A percentile compares a stretch with the other conserved stretches of the same genome.
phyloP scores from a whole-genome alignment of 164 flowering plant species.

The Malania oleifera region DNA sequence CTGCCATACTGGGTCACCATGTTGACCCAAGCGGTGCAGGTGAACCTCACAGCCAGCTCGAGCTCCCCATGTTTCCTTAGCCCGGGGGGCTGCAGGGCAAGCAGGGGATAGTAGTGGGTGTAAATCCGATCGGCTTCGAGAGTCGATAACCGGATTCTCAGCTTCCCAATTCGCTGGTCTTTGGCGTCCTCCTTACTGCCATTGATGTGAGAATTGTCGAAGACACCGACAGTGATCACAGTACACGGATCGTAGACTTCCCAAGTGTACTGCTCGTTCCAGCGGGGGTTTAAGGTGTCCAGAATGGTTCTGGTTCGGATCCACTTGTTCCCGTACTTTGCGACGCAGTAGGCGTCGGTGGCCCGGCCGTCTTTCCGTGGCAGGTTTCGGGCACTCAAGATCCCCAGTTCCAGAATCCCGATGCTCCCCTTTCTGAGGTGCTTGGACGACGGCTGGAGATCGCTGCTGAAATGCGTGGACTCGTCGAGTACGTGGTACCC shows the following conservation, averaged over 20 bases:
- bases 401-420: slow-evolving; percentile 76
- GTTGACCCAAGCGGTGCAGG: slow-evolving; percentile 72
- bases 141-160: slow-evolving; percentile 72
- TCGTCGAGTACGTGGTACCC: slow-evolving; percentile 92
- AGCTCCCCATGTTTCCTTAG: slow-evolving; percentile 72
- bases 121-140: slow-evolving; percentile 60
- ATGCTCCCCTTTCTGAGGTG: slow-evolving; percentile 44
- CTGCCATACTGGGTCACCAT: slow-evolving; percentile 63
- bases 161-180: slow-evolving; percentile 76
- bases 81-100: slow-evolving; percentile 49
- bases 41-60: slow-evolving; percentile 68
- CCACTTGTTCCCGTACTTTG: slow-evolving; percentile 90
- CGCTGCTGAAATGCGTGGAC: slow-evolving; percentile 77
- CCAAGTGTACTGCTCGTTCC: slow-evolving; percentile 96
- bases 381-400: slow-evolving; percentile 56
- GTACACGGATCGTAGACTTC: slow-evolving; percentile 83
- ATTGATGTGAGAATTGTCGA: slow-evolving; percentile 58
- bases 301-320: slow-evolving; percentile 72
- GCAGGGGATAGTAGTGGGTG: slow-evolving; percentile 62
- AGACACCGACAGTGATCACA: slow-evolving; percentile 76
- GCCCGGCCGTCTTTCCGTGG: slow-evolving; percentile 38
- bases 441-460: slow-evolving; percentile 70
- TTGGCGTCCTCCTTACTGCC: slow-evolving; percentile 38
- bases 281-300: slow-evolving; percentile 52
- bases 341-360: slow-evolving; percentile 81